Percentiles rank a stretch among this genome's conserved stretches.
Evolutionary conservation across 345 rosid species (phyloP).

Genomic region (Raphanus raphanistrum): DNA sequence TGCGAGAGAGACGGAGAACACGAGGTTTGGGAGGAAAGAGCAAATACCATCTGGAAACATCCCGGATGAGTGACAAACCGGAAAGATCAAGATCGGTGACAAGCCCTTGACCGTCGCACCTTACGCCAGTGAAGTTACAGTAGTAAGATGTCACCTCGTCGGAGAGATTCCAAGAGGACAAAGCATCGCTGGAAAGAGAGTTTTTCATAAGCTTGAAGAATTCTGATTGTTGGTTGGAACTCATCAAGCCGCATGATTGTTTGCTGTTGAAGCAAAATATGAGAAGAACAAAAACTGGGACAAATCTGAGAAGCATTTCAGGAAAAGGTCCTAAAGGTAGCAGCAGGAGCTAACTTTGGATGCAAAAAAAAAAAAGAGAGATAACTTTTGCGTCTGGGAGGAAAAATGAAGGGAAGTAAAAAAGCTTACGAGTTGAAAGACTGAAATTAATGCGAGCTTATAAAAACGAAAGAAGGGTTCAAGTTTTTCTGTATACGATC

Average conservation of each 20-base stretch:
- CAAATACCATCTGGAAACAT: slow-evolving; percentile 62
- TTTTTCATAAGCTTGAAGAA: slow-evolving; percentile 66
- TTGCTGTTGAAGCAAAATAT: slow-evolving; percentile 37
- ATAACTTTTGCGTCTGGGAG: slow-evolving; percentile 31
- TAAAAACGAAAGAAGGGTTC: slow-evolving; percentile 30
- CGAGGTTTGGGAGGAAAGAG: slow-evolving; percentile 65
- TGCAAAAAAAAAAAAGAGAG: slow-evolving; percentile 30
- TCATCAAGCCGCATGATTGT: slow-evolving; percentile 28
- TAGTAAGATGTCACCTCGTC: slow-evolving; percentile 33
- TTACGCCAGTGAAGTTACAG: slow-evolving; percentile 72
- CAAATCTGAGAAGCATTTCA: slow-evolving; percentile 43
- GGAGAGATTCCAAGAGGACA: slow-evolving; percentile 60
- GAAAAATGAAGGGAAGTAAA: slow-evolving; percentile 44
- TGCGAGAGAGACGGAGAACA: slow-evolving; percentile 60
- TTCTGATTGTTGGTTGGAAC: slow-evolving; percentile 51
- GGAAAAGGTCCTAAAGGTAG: neutral
- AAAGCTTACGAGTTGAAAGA: slow-evolving; percentile 41
- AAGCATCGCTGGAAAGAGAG: slow-evolving; percentile 53
- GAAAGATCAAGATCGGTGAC: slow-evolving; percentile 61
- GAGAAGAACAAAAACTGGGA: slow-evolving; percentile 40
- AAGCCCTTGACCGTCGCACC: slow-evolving; percentile 57
- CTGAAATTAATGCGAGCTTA: slow-evolving; percentile 40
- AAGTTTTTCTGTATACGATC: slow-evolving; percentile 17
- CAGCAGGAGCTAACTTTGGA: slow-evolving; percentile 1
- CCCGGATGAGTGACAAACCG: slow-evolving; percentile 65